Evolutionary conservation across 1,284 basidiomycete genomes (phyloP).

Genomic region (Trametes versicolor): DNA sequence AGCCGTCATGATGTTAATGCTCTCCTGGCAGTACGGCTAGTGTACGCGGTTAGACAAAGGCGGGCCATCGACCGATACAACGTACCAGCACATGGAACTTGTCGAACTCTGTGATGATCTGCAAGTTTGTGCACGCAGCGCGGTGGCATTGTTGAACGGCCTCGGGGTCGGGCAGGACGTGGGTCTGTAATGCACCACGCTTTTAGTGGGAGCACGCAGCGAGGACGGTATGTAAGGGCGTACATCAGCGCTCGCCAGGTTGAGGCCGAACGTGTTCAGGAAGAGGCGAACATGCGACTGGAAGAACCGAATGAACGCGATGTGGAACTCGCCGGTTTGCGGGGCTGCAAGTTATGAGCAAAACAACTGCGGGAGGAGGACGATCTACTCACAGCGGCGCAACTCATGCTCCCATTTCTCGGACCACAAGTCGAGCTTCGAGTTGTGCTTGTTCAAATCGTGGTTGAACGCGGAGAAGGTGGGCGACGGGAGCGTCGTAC

Average conservation of each 20-base stretch:
- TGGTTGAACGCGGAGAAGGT: slow-evolving; percentile 70
- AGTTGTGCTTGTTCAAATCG: slow-evolving; percentile 74
- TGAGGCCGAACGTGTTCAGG: slow-evolving; percentile 83
- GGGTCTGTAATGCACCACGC: slow-evolving; percentile 27
- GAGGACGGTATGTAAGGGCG: slow-evolving; percentile 38
- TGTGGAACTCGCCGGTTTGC: slow-evolving; percentile 74
- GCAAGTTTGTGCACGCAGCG: slow-evolving; percentile 73
- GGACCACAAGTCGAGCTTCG: slow-evolving; percentile 74
- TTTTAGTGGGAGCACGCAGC: not conserved
- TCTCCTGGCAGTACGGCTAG: slow-evolving; percentile 84
- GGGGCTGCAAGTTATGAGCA: slow-evolving; percentile 48
- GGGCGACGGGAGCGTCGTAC: slow-evolving; percentile 53
- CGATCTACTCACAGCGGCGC: slow-evolving; percentile 60
- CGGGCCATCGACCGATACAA: slow-evolving; percentile 19
- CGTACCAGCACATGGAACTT: slow-evolving; percentile 79
- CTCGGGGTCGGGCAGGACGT: slow-evolving; percentile 66
- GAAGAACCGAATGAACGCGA: slow-evolving; percentile 77
- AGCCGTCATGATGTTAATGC: slow-evolving; percentile 83
- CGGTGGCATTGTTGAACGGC: slow-evolving; percentile 77
- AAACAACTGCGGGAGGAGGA: not conserved
- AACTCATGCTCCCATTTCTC: slow-evolving; percentile 76
- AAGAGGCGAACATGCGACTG: slow-evolving; percentile 80
- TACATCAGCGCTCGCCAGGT: slow-evolving; percentile 66
- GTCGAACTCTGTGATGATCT: slow-evolving; percentile 78
- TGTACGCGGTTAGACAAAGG: slow-evolving; percentile 10